Base-by-base conservation (phyloP, 2,329 filamentous ascomycete species). In the Ascochyta lentis region DNA sequence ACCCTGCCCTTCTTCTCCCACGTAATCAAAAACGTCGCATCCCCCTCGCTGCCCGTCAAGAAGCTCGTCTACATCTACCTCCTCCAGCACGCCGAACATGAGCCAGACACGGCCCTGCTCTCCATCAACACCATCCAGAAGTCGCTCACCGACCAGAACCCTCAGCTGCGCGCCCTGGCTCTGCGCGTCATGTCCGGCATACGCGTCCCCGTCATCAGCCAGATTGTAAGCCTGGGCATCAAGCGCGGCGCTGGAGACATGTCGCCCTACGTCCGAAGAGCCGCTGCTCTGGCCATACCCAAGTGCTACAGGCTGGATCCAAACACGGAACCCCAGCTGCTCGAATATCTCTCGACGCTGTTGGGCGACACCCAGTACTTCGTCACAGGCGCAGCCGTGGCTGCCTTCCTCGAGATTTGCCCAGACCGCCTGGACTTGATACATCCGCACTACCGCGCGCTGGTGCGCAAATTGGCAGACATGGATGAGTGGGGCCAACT, bases 41-140 rank as follows among this genome's bases (percentile, higher is more conserved):
- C 91, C 34, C 90, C 93, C 13, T 96, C 92, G 69, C 84, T 97
- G 68, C 92, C 96, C 71, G 93, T 98, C 77, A 96, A 97, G 79
- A 98, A 98, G 77, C 87, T 99, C 52, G 95, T 99, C 60, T 99
- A 99, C 81, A 96, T 97, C 74, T 99, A 97, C 78, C 87, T 99
- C 59, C 89, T 98, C 58, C 91, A 96, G 74, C 93, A 99, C 83
- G 95, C 95, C 74, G 95, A 98, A 75, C 87, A 92, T 61, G 95
- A 98, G 71, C 95, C 94, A 54, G 95, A 99, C 77, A 90, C 97
- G 41, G 93, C 95, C 19, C 84, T 99, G 34, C 84, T 99, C 40
- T 96, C 93, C 56, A 97, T 99, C 84, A 99, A 99, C 78, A 96
- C 95, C 6, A 98, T 99, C 67, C 95, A 99, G 73, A 98, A 97